Conservation (phyloP, 257 asterid species). For the Rhazya stricta region DNA sequence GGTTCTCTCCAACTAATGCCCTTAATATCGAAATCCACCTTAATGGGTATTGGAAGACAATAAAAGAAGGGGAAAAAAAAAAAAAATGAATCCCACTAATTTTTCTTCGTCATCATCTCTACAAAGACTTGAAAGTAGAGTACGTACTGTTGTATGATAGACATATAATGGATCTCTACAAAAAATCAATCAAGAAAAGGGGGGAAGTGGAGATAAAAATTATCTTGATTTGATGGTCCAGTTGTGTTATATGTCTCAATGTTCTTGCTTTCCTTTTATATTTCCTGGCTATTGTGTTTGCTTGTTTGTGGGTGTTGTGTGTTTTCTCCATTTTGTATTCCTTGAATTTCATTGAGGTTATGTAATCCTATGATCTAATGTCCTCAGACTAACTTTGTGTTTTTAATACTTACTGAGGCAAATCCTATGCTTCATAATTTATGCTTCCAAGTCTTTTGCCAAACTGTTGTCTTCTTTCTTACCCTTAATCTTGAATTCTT, state of each 20-base stretch:
- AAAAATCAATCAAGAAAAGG: too few species aligned
- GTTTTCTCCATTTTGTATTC: not conserved
- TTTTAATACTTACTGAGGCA: not conserved
- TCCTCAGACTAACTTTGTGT: not conserved
- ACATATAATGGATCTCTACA: too few species aligned
- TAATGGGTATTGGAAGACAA: too few species aligned
- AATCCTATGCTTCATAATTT: not conserved
- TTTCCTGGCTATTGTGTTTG: not conserved
- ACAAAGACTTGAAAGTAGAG: too few species aligned
- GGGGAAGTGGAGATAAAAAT: too few species aligned
- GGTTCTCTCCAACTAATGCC: not conserved
- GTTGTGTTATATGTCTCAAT: not conserved
- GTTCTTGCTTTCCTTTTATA: not conserved
- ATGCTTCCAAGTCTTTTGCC: not conserved
- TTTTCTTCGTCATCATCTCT: too few species aligned
- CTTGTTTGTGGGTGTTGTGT: not conserved
- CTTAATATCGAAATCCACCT: too few species aligned
- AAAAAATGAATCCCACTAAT: too few species aligned
- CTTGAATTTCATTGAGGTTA: not conserved
- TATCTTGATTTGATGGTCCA: too few species aligned
- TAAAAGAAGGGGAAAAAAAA: too few species aligned
- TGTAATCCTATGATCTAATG: not conserved
- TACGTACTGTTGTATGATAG: too few species aligned
- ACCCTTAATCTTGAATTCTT: not conserved
- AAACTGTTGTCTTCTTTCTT: not conserved